phyloP scores from a whole-genome alignment of 164 flowering plant genomes.

The grape (Vitis vinifera) region DNA sequence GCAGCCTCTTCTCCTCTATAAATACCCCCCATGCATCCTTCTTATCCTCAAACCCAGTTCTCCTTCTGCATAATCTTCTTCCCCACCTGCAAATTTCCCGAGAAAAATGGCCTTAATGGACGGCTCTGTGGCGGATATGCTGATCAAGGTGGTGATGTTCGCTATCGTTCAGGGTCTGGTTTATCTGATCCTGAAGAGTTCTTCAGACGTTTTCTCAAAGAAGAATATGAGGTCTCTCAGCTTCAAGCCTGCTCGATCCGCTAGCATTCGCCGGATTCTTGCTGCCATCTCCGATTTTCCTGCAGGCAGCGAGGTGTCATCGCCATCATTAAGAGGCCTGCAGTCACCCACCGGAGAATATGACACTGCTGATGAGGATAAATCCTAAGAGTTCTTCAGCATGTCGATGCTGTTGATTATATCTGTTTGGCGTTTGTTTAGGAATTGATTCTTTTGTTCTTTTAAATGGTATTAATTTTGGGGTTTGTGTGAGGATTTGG shows the following conservation, averaged over 20 bases:
- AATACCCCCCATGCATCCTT: too few species aligned
- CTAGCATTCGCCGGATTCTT: slow-evolving; percentile 38
- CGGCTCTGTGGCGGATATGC: slow-evolving; percentile 16
- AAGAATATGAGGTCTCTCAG: slow-evolving; percentile 29
- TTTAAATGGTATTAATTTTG: too few species aligned
- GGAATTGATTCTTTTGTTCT: too few species aligned
- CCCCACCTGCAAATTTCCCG: neutral
- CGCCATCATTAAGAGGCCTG: slow-evolving; percentile 8
- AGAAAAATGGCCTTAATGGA: slow-evolving; percentile 6
- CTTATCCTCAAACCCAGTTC: neutral
- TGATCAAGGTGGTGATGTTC: slow-evolving; percentile 47
- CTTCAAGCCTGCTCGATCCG: slow-evolving; percentile 37
- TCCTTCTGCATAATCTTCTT: neutral
- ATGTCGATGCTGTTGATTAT: too few species aligned
- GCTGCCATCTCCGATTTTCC: slow-evolving; percentile 49
- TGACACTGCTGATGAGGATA: neutral
- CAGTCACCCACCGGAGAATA: neutral
- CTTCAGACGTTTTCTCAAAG: slow-evolving; percentile 45
- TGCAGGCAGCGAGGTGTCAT: slow-evolving; percentile 9
- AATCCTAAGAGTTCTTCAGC: neutral
- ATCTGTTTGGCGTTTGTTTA: too few species aligned
- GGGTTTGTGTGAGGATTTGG: too few species aligned
- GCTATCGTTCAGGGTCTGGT: slow-evolving; percentile 50
- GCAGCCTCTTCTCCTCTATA: neutral
- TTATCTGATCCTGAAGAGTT: slow-evolving; percentile 49